phyloP scores from a whole-genome alignment of 2,329 filamentous ascomycete genomes.

The Chrysosporium queenslandicum region DNA sequence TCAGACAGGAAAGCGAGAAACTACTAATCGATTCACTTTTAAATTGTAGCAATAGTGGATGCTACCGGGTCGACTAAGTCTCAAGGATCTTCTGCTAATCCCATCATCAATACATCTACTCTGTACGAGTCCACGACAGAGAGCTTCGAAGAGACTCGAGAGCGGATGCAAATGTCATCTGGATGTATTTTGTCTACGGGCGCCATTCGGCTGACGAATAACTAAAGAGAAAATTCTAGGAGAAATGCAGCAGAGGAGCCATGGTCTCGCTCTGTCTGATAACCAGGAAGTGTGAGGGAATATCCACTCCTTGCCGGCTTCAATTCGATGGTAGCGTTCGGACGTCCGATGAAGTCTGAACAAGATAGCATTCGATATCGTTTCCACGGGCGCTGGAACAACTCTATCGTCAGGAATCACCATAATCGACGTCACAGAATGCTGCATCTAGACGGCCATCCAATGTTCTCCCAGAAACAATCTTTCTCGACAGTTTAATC shows the following conservation, averaged over 20 bases:
- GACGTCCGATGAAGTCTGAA: background rate
- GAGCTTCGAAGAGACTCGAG: no score
- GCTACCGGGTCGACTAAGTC: background rate
- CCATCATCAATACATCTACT: no score
- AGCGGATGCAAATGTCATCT: no score
- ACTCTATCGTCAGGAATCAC: background rate
- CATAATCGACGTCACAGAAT: background rate
- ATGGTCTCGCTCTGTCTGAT: background rate
- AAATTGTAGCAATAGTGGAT: background rate
- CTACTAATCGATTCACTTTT: no score
- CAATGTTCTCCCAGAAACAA: no score
- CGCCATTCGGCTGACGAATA: no score
- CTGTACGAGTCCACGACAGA: no score
- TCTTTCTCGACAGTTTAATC: no score
- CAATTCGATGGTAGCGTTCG: background rate
- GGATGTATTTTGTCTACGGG: no score
- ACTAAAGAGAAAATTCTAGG: no score
- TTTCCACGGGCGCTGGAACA: constrained; percentile 2
- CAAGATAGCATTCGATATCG: background rate
- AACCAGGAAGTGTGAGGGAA: background rate
- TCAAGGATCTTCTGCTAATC: background rate
- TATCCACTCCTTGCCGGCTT: background rate
- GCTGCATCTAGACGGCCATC: no score
- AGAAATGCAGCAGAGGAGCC: background rate
- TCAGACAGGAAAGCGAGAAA: background rate